Base-by-base conservation (phyloP, 371 early-diverging fungal genomes). In the Mucor indicus region DNA sequence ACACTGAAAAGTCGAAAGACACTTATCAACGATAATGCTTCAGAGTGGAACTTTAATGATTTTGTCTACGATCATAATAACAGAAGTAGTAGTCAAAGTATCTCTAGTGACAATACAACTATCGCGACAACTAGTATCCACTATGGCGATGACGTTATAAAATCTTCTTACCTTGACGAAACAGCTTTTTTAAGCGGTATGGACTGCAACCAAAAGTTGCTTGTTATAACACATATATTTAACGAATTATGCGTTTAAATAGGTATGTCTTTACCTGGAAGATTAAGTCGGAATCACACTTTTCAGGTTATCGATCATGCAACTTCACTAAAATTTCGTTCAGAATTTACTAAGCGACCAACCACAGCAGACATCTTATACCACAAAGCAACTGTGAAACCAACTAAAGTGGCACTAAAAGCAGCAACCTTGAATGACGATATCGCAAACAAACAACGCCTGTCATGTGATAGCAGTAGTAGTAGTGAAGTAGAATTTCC, bases 291-390 rank as follows among this genome's bases (percentile, higher is more conserved):
- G 8, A 41, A 41, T 1, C 50, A 49, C 16, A 31, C 50, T 20
- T 49, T 41, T 41, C 33, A 41, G 32, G 25, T 49, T 25, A 41
- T 49, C 4, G 50, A 49, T 35, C 40, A 35, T 29, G 50, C 38
- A n/a, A 49, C 50, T 17, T 49, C 50, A 13, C 6, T 49, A 12
- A 40, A 41, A 25, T 49, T 49, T 19, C 30, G 12, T 8, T 29
- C 30, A 8, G 30, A 29, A 6, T 8, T 29, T 8, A 6, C 30
- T 29, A 8, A 29, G 6, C 30, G 12, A 29, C 8, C 30, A 12
- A 29, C 6, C 6, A 29, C 6, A 8, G 30, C 6, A 29, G 8
- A 29, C 12, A 29, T 29, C 8, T 8, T 29, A 6, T 29, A 29
- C 12, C 8, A 8, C 8, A 29, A 29, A 29, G 8, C 30, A 29